Base-by-base conservation (phyloP, 352 stramenopile genomes). In the Phytophthora nicotianae region DNA sequence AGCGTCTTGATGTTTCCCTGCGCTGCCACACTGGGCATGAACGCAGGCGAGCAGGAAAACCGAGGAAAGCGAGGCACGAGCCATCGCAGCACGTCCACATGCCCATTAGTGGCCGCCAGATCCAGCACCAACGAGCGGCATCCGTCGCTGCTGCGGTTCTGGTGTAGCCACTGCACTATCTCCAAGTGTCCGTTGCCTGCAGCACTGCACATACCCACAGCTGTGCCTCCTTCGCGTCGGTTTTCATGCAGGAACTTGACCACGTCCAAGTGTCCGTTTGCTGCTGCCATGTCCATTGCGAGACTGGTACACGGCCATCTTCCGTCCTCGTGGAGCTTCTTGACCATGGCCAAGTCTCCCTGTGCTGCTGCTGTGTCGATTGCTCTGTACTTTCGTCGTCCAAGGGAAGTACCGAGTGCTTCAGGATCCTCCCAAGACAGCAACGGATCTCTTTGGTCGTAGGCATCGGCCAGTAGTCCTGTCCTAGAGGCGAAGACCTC, bases 81-180 rank as follows among this genome's bases (percentile, higher is more conserved):
- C 74, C 75, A 86, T n/a, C 79, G 72, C 6, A 86, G 41, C 5
- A 86, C 68, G 0, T 75, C 52, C 20, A 83, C 45, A 29, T 82
- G 77, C 2, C 77, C 74, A 62, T 81, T 74, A 3, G 66, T 77
- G n/a, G 77, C 77, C 23, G 74, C 65, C 20, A 80, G 20, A 43
- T 86, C 73, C 61, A 86, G 51, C 24, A 75, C 70, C 48, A 75
- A 47, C 17, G 70, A 67, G n/a, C 70, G 69, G 13, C 69, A 79
- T 29, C 76, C 74, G 32, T 82, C 70, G 17, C 46, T 65, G 33
- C 61, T 68, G 1, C 72, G 61, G 38, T 83, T 56, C 17, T 52
- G 24, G 41, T 80, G 56, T 13, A 84, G 61, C 63, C 63, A 84
- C 50, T 80, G 35, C 11, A 67, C 69, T 21, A 84, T 47, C 7